Conservation (phyloP, 805 yeast species). For the Candida berthetii region DNA sequence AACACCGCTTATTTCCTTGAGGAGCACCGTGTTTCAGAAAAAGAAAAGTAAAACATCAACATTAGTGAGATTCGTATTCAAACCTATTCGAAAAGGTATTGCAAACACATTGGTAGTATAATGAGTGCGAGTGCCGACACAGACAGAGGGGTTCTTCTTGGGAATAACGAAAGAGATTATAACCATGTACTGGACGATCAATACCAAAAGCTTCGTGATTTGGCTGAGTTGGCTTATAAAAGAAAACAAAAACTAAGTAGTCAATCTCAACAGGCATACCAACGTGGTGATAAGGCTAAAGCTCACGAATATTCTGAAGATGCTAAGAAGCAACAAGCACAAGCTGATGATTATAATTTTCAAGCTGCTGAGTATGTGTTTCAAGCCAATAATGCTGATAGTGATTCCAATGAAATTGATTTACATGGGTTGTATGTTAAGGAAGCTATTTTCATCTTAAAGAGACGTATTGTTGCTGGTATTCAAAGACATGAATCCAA, state of each 20-base stretch:
- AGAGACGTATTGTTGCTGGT: constrained; percentile 65
- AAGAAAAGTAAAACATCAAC: too few species aligned
- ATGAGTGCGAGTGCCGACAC: constrained; percentile 3
- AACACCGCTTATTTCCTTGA: too few species aligned
- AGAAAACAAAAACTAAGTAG: constrained; percentile 49
- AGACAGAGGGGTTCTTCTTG: constrained; percentile 7
- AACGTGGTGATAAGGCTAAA: constrained; percentile 60
- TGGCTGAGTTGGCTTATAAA: constrained; percentile 63
- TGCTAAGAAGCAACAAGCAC: constrained; percentile 50
- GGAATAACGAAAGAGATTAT: constrained; percentile 40
- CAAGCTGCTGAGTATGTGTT: constrained; percentile 91
- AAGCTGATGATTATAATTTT: constrained; percentile 65
- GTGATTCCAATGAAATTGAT: constrained; percentile 83
- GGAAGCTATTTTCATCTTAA: constrained; percentile 78
- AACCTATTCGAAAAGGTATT: too few species aligned
- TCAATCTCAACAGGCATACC: constrained; percentile 73
- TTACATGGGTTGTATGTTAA: constrained; percentile 86
- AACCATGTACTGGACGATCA: constrained; percentile 67
- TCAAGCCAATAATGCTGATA: constrained; percentile 80
- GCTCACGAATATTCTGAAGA: constrained; percentile 72
- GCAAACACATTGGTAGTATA: too few species aligned
- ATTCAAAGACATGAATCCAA: constrained; percentile 49
- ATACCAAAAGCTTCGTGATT: constrained; percentile 55
- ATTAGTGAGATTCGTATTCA: too few species aligned
- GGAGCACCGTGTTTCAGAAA: too few species aligned